These are phyloP conservation scores for Papiliotrema flavescens DNA, from an alignment of 1,284 basidiomycete species.

Conservation along the genomic window DNA sequence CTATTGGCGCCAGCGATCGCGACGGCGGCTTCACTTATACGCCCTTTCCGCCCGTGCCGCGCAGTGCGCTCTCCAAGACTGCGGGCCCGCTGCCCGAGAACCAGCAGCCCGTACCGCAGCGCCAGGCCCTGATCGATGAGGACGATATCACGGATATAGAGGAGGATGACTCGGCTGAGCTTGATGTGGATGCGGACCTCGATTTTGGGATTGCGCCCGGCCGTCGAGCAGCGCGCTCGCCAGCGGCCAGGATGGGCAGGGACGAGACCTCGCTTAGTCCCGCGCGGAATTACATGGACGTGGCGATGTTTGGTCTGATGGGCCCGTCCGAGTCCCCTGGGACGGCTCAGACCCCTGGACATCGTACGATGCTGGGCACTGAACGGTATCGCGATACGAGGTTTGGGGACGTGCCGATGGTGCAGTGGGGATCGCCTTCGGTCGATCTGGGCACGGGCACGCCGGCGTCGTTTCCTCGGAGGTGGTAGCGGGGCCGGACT, in stretches of 20 bases:
- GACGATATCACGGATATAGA: background rate
- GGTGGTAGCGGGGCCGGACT: background rate
- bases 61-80: background rate
- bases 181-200: no score
- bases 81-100: background rate
- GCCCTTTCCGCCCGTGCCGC: slow-evolving; percentile 10
- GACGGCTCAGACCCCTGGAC: slow-evolving; percentile 28
- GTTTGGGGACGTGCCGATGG: slow-evolving; percentile 40
- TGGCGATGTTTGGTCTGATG: slow-evolving; percentile 18
- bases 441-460: slow-evolving; percentile 25
- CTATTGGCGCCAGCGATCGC: slow-evolving; percentile 11
- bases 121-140: background rate
- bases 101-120: background rate
- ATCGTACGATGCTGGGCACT: slow-evolving; percentile 42
- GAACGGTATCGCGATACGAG: slow-evolving; percentile 43
- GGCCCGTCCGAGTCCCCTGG: slow-evolving; percentile 7
- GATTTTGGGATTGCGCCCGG: background rate
- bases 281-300: slow-evolving; percentile 37
- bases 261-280: slow-evolving; percentile 9
- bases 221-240: no score
- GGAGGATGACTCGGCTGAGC: background rate
- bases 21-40: slow-evolving; percentile 20
- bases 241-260: background rate
- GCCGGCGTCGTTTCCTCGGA: background rate
- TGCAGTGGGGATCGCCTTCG: slow-evolving; percentile 29